Evolutionary conservation across 1,284 basidiomycete genomes (phyloP).

Genomic region (Moesziomyces globuligerus): DNA sequence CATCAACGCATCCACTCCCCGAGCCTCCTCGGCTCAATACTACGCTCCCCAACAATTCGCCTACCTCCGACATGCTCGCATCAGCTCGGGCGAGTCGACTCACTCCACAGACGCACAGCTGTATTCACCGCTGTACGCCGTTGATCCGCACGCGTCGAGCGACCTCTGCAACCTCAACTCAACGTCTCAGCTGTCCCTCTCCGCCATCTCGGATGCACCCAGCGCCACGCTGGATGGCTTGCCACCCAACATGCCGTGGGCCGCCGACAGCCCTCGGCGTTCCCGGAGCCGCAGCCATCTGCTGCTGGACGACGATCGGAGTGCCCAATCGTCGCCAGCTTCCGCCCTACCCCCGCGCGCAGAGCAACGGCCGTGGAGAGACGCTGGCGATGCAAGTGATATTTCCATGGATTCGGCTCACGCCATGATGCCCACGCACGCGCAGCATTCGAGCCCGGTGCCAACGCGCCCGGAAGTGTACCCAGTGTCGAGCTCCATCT

Average conservation of each 20-base stretch:
- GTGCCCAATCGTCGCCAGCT: constrained; percentile 31
- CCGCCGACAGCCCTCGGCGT: constrained; percentile 24
- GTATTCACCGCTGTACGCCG: constrained; percentile 28
- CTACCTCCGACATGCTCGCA: constrained; percentile 30
- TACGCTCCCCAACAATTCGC: constrained; percentile 12
- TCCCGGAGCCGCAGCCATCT: constrained; percentile 23
- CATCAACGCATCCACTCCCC: constrained; percentile 4
- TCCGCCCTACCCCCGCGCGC: constrained; percentile 16
- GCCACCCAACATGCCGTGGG: constrained; percentile 35
- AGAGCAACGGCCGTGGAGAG: constrained; percentile 29
- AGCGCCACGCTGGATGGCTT: constrained; percentile 38
- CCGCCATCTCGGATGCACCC: constrained; percentile 44
- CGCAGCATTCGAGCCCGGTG: constrained; percentile 11
- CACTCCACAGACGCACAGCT: constrained; percentile 19
- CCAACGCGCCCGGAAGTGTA: constrained; percentile 11
- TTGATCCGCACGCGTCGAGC: constrained; percentile 16
- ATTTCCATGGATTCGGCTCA: constrained; percentile 26
- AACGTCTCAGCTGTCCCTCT: constrained; percentile 41
- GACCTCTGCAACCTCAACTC: constrained; percentile 31
- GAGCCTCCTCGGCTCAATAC: constrained; percentile 29
- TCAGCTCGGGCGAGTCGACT: constrained; percentile 37
- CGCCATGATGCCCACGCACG: constrained; percentile 7
- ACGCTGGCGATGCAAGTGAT: constrained; percentile 26
- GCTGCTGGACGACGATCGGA: constrained; percentile 38
- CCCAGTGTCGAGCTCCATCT: constrained; percentile 3